phyloP scores from a whole-genome alignment of 345 rosid species.

The Populus davidiana region DNA sequence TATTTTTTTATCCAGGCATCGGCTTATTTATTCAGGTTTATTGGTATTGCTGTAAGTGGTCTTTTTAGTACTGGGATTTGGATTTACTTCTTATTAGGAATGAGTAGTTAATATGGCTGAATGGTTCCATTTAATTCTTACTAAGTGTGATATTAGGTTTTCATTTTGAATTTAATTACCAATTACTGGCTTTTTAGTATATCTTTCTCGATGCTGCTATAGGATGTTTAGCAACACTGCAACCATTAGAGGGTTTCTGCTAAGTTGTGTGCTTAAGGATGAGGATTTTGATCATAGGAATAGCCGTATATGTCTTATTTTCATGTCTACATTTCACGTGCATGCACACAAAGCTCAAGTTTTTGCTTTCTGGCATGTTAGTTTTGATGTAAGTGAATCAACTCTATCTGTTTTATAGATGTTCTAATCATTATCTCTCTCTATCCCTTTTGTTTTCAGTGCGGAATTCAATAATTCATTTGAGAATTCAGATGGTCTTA shows the following conservation, averaged over 20 bases:
- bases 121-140: not conserved
- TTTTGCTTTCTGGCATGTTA: not conserved
- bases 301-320: too few relatives aligned
- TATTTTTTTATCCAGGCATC: not conserved
- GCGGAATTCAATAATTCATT: conserved; percentile 31
- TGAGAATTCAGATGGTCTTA: conserved; percentile 27
- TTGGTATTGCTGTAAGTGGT: not conserved
- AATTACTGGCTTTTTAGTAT: not conserved
- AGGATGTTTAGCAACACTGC: not conserved
- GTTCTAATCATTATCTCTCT: not conserved
- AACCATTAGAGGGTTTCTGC: not conserved
- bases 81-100: not conserved
- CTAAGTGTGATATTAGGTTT: not conserved
- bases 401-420: not conserved
- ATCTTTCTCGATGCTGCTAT: not conserved
- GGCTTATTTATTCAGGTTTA: not conserved
- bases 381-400: not conserved
- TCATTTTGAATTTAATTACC: not conserved
- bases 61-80: not conserved
- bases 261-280: not conserved
- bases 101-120: not conserved
- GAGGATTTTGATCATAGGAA: not conserved
- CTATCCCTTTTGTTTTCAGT: conserved; percentile 19
- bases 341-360: not conserved
- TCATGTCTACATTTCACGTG: not conserved